These are phyloP conservation scores for Grosmannia clavigera DNA, from an alignment of 2,329 filamentous ascomycete genomes.

Conservation along the genomic window DNA sequence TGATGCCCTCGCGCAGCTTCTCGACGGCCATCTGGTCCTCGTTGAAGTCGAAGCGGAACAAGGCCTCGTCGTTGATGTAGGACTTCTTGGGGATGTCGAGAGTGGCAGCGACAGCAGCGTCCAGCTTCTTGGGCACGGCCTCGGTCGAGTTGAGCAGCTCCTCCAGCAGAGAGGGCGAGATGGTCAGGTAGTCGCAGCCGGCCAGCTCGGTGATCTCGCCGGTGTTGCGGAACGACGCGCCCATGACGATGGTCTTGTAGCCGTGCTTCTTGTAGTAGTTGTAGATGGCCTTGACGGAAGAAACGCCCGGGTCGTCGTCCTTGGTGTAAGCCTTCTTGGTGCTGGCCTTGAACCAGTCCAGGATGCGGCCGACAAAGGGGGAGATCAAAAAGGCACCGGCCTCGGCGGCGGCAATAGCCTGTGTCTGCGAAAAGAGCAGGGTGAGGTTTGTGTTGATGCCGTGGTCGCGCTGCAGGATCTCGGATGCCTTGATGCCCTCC, in stretches of 20 bases:
- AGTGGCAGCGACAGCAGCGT: conserved; percentile 49
- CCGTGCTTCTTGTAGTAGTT: conserved; percentile 99
- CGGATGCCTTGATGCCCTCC: conserved; percentile 98
- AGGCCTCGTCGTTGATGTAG: conserved; percentile 80
- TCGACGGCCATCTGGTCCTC: conserved; percentile 98
- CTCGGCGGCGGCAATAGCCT: conserved; percentile 94
- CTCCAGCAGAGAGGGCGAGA: conserved; percentile 90
- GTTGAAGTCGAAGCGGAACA: conserved; percentile 99
- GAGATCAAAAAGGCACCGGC: conserved; percentile 95
- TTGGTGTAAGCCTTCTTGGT: conserved; percentile 88
- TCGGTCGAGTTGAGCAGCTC: conserved; percentile 77
- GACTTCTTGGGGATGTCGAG: conserved; percentile 76
- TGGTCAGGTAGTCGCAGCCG: conserved; percentile 97
- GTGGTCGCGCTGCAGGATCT: conserved; percentile 92
- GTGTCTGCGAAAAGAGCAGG: conserved; percentile 91
- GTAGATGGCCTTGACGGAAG: conserved; percentile 87
- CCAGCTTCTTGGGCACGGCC: conserved; percentile 83
- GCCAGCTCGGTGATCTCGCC: conserved; percentile 98
- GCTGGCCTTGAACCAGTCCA: conserved; percentile 97
- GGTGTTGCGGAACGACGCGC: conserved; percentile 89
- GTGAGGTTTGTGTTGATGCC: conserved; percentile 98
- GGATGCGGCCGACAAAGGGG: conserved; percentile 96
- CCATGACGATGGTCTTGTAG: conserved; percentile 99
- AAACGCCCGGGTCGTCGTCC: conserved; percentile 89
- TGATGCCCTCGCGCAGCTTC: conserved; percentile 99